Percentiles rank a stretch among this genome's conserved stretches.
phyloP scores from a whole-genome alignment of 441 rosid species.

The Euphorbia corollata region DNA sequence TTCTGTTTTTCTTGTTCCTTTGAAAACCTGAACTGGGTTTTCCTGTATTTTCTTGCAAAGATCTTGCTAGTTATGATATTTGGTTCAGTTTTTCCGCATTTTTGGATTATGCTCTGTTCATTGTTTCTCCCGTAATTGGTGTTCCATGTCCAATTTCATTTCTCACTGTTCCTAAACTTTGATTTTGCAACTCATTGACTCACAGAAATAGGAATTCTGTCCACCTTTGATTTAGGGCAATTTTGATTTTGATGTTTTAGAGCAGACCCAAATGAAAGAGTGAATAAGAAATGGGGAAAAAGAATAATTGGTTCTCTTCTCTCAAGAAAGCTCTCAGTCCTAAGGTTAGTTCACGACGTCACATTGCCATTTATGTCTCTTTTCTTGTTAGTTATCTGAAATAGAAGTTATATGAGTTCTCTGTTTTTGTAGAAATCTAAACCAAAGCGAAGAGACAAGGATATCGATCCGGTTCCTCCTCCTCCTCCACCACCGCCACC shows the following conservation, averaged over 20 bases:
- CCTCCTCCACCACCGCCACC: constrained; percentile 20
- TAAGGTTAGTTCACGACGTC: constrained; percentile 25
- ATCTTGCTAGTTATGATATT: too few relatives aligned
- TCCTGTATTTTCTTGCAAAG: too few relatives aligned
- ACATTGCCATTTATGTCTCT: neutral
- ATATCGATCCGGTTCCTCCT: too few relatives aligned
- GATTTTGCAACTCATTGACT: constrained; percentile 2
- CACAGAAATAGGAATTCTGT: constrained; percentile 3
- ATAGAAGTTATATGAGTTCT: constrained; percentile 2
- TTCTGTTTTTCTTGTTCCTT: constrained; percentile 17
- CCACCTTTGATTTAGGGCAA: neutral
- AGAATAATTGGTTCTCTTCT: constrained; percentile 62
- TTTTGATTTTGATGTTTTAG: neutral
- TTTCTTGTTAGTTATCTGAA: constrained; percentile 6
- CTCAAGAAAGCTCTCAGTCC: constrained; percentile 64
- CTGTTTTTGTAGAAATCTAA: constrained; percentile 39
- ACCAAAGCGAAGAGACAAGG: constrained; percentile 39
- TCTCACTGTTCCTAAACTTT: neutral
- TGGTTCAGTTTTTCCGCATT: constrained; percentile 9
- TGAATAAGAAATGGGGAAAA: constrained; percentile 58
- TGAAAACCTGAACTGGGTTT: constrained; percentile 22
- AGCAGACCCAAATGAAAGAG: constrained; percentile 20
- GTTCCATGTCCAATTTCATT: constrained; percentile 15
- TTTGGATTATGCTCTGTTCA: neutral
- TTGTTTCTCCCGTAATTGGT: neutral